Percentiles rank a stretch among this genome's conserved stretches.
Evolutionary conservation across 495 filamentous ascomycete species (phyloP).

Genomic region (Tuber indicum): DNA sequence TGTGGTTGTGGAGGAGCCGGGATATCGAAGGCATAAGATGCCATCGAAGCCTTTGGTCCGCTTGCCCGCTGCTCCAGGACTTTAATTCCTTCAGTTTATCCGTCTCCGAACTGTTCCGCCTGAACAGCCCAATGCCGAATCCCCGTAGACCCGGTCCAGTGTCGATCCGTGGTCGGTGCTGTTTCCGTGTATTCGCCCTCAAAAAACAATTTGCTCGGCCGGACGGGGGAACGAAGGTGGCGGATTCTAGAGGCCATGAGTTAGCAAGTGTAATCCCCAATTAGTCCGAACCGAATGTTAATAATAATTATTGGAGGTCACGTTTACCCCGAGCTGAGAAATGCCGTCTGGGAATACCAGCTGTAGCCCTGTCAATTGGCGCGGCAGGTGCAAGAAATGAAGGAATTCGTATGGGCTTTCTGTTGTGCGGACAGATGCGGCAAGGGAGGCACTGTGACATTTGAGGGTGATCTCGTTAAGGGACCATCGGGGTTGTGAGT

Average conservation of each 20-base stretch:
- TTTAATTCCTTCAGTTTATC: background rate
- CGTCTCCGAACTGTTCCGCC: background rate
- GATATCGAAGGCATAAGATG: background rate
- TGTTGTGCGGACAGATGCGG: background rate
- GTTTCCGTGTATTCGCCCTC: background rate
- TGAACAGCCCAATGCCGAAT: slow-evolving; percentile 1
- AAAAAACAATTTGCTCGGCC: slow-evolving; percentile 1
- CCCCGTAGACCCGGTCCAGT: background rate
- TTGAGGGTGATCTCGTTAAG: background rate
- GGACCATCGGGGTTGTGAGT: background rate
- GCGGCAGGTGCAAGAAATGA: background rate
- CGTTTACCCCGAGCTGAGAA: background rate
- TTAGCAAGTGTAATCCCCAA: background rate
- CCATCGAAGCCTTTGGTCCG: background rate
- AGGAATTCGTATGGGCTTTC: background rate
- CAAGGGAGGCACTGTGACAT: background rate
- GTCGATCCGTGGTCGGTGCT: background rate
- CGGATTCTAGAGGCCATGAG: background rate
- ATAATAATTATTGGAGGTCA: background rate
- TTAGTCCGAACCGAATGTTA: background rate
- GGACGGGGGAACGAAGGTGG: background rate
- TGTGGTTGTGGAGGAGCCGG: slow-evolving; percentile 1
- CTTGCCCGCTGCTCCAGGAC: background rate
- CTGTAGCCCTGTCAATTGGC: background rate
- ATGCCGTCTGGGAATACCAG: background rate